Evolutionary conservation across 129 eudicot genomes (phyloP).

Genomic region (Pulicaria dysenterica): DNA sequence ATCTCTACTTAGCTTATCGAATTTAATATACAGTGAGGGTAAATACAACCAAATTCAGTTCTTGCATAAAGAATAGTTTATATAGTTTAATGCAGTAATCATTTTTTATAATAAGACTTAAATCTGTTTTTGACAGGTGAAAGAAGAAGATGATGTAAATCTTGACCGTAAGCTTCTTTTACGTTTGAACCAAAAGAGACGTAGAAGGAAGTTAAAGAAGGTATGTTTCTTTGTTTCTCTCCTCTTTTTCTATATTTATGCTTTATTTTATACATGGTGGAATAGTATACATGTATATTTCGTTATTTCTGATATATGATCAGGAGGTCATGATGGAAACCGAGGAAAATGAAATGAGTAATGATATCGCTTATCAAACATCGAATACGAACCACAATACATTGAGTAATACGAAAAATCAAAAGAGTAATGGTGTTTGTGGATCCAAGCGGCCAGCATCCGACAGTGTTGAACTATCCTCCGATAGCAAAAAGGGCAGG

Average conservation of each 20-base stretch:
- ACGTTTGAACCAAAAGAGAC: conserved; percentile 77
- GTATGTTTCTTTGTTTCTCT: conserved; percentile 34
- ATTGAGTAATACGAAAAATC: conserved; percentile 29
- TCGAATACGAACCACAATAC: conserved; percentile 27
- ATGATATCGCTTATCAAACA: conserved; percentile 27
- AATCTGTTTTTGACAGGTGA: conserved; percentile 59
- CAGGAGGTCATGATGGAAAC: conserved; percentile 53
- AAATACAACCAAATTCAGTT: not conserved
- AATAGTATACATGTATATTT: not conserved
- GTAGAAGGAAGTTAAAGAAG: conserved; percentile 57
- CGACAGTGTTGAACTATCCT: conserved; percentile 44
- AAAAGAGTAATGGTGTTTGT: conserved; percentile 32
- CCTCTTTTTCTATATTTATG: conserved; percentile 9
- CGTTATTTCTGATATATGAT: conserved; percentile 14
- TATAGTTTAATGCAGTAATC: not conserved
- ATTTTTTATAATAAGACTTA: conserved; percentile 9
- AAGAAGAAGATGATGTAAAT: conserved; percentile 89
- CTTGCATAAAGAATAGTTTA: not conserved
- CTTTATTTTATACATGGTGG: not conserved
- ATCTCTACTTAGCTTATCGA: not conserved
- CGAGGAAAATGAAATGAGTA: conserved; percentile 35
- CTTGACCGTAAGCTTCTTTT: conserved; percentile 63
- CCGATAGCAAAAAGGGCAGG: conserved; percentile 42
- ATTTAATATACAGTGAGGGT: not conserved
- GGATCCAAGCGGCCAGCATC: conserved; percentile 49